Conservation (phyloP, 2,329 filamentous ascomycete genomes). For the Colletotrichum sp. region DNA sequence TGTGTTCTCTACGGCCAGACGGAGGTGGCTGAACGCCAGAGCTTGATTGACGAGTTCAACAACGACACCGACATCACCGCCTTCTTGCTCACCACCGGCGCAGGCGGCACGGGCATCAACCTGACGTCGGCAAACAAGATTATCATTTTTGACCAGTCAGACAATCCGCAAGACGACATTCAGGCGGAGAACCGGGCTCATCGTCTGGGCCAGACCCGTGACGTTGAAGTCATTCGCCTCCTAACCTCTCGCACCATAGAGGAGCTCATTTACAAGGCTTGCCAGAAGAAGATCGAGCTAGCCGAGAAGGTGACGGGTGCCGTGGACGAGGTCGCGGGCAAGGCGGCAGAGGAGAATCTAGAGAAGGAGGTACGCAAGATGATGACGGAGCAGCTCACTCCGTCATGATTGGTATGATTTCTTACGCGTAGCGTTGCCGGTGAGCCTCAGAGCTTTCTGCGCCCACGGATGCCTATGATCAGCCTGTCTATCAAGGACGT, state of each 20-base stretch:
- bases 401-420: slow-evolving; percentile 29
- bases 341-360: slow-evolving; percentile 37
- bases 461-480: neutral
- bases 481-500: neutral
- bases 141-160: slow-evolving; percentile 95
- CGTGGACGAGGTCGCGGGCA: slow-evolving; percentile 32
- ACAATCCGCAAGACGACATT: slow-evolving; percentile 98
- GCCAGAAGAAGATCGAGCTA: slow-evolving; percentile 90
- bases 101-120: slow-evolving; percentile 97
- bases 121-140: slow-evolving; percentile 96
- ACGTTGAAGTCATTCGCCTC: slow-evolving; percentile 88
- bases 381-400: slow-evolving; percentile 44
- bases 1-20: slow-evolving; percentile 88
- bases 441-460: neutral
- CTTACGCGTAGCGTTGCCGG: neutral
- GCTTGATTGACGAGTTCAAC: slow-evolving; percentile 87
- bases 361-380: slow-evolving; percentile 51
- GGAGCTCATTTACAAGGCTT: slow-evolving; percentile 89
- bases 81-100: slow-evolving; percentile 91
- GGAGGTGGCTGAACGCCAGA: slow-evolving; percentile 81
- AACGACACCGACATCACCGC: slow-evolving; percentile 78
- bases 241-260: slow-evolving; percentile 86
- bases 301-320: slow-evolving; percentile 66
- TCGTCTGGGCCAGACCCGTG: slow-evolving; percentile 86
- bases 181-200: slow-evolving; percentile 98